A percentile compares a stretch with the other conserved stretches of the same genome.
These are phyloP conservation scores for Fusarium sp. DNA, from an alignment of 2,329 filamentous ascomycete genomes.

Conservation along the genomic window DNA sequence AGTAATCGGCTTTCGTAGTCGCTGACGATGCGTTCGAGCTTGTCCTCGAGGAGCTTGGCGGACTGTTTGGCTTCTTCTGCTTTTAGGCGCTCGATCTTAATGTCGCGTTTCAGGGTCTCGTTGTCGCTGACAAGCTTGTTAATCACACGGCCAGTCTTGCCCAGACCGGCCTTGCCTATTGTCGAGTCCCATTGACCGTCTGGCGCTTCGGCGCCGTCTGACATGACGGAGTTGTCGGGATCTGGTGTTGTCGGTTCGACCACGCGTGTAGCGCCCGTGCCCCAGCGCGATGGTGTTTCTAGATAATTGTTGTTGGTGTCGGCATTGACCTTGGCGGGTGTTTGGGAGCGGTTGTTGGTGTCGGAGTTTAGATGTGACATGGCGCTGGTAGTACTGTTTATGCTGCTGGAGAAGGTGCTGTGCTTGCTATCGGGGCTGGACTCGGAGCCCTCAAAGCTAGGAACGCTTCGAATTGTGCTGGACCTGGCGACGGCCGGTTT, in stretches of 20 bases:
- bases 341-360: conserved; percentile 50
- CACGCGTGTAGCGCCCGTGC: conserved; percentile 46
- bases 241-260: conserved; percentile 46
- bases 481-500: conserved; percentile 51
- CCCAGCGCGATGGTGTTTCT: conserved; percentile 50
- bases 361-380: conserved; percentile 56
- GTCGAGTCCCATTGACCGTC: conserved; percentile 70
- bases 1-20: conserved; percentile 77
- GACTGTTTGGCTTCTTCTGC: conserved; percentile 78
- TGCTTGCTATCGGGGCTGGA: conserved; percentile 60
- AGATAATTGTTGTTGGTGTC: conserved; percentile 47
- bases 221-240: conserved; percentile 42
- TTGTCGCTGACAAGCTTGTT: conserved; percentile 85
- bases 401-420: conserved; percentile 66
- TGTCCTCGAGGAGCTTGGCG: conserved; percentile 74
- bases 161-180: conserved; percentile 74
- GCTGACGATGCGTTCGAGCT: conserved; percentile 73
- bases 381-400: conserved; percentile 64
- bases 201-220: conserved; percentile 51
- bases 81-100: conserved; percentile 71
- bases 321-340: conserved; percentile 51
- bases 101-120: conserved; percentile 78
- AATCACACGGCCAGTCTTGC: conserved; percentile 82
- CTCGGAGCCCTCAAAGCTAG: conserved; percentile 63
- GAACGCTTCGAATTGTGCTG: conserved; percentile 66